Base-by-base conservation (phyloP, 1,284 basidiomycete species). In the Ceratobasidium sp. region DNA sequence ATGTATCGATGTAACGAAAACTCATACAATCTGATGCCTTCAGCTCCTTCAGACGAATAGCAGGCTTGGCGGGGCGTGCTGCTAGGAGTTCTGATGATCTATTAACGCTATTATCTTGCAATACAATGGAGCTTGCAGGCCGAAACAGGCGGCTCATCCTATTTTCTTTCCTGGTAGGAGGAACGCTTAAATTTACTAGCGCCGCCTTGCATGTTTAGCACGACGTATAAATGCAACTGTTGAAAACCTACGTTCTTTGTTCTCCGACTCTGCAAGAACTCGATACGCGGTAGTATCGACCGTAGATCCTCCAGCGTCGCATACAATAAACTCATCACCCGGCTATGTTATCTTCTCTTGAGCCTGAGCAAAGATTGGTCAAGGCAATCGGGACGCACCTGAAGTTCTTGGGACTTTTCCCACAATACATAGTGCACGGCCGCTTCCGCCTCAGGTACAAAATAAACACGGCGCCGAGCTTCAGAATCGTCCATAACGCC, bases 401-500 rank as follows among this genome's bases (percentile, higher is more conserved):
- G 43, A 21, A 64, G 30, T 26, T 50, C 46, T 45, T 64, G 41
- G 6, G 41, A 64, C 14, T 64, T 46, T 23, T 64, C 46, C 60
- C 60, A 67, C 14, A 67, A 16, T 6, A 53, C 36, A 45, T 55
- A 67, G 30, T 67, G 64, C 4, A 67, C 64, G 21, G 64, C 34
- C 3, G 64, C 64, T 50, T 67, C 64, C 1, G 64, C 64, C 41
- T 67, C 64, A 1, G 64, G 32, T 0, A 67, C 64, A 45, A 67
- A 67, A 12, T 23, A 16, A 6, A 67, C 50, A 10, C 50, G 64
- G 10, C 39, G 36, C 8, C 21, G 10, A 26, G 23, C 21, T 9
- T 39, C 36, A 28, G 26, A 5, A 34, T 34, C 60, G 26, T 32
- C 36, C 43, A 64, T 64, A 28, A 57, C 39, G 2, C 64, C 64